Evolutionary conservation across 2,329 filamentous ascomycete genomes (phyloP).

Genomic region (Reticulascus tulasneorum): DNA sequence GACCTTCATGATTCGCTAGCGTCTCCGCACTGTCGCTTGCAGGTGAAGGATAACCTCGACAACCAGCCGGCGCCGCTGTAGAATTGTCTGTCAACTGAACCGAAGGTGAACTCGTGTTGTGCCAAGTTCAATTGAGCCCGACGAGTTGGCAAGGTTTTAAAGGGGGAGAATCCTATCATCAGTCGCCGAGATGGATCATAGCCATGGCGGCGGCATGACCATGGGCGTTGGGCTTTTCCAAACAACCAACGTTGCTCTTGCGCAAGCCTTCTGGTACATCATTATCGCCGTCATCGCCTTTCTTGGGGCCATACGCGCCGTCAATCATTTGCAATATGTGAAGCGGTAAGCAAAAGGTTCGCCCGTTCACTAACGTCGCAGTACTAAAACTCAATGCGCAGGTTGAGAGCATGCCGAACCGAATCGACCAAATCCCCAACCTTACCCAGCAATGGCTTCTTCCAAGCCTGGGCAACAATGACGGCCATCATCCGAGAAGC

Average conservation of each 20-base stretch:
- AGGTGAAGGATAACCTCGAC: too few species aligned
- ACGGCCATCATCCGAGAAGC: constrained; percentile 55
- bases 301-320: constrained; percentile 33
- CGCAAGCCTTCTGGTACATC: constrained; percentile 57
- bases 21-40: too few species aligned
- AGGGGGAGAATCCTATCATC: constrained; percentile 1
- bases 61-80: too few species aligned
- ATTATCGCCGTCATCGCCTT: constrained; percentile 44
- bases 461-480: constrained; percentile 54
- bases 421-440: constrained; percentile 46
- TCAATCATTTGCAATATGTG: constrained; percentile 39
- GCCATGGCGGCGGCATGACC: constrained; percentile 10
- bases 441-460: constrained; percentile 40
- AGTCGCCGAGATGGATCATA: constrained; percentile 15
- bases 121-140: too few species aligned
- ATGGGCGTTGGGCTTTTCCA: constrained; percentile 37
- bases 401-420: constrained; percentile 41
- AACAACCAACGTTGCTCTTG: constrained; percentile 45
- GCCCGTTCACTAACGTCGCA: not conserved
- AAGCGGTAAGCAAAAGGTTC: constrained; percentile 36
- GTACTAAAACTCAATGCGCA: constrained; percentile 20
- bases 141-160: too few species aligned
- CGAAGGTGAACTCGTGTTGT: too few species aligned
- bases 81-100: too few species aligned
- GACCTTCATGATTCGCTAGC: too few species aligned